phyloP scores from a whole-genome alignment of 1,139 yeast species.

The Suzukiozyma palmioleophila region DNA sequence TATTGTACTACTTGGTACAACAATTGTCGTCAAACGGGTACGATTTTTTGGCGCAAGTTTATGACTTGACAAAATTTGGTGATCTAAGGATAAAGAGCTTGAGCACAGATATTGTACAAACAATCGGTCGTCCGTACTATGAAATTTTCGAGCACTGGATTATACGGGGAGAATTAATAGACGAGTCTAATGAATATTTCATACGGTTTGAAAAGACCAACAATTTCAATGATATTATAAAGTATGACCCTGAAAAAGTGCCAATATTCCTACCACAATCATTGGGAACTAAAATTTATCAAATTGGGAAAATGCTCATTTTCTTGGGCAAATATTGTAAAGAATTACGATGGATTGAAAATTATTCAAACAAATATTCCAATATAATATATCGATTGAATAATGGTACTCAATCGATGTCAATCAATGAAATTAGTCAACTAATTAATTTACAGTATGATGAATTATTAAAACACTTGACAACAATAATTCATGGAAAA shows the following conservation, averaged over 20 bases:
- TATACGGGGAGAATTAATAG: constrained; percentile 56
- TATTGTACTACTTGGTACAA: constrained; percentile 42
- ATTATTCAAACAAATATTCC: constrained; percentile 36
- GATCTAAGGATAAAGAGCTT: constrained; percentile 47
- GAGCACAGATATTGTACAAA: constrained; percentile 42
- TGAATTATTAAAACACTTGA: constrained; percentile 55
- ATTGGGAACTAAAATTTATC: constrained; percentile 55
- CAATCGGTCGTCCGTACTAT: constrained; percentile 57
- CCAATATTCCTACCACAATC: constrained; percentile 50
- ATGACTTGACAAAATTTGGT: constrained; percentile 56
- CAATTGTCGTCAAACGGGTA: constrained; percentile 44
- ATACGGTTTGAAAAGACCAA: constrained; percentile 37
- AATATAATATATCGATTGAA: constrained; percentile 18
- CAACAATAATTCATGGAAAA: constrained; percentile 45
- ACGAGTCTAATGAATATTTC: constrained; percentile 66
- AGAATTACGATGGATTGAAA: constrained; percentile 37
- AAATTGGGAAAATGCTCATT: constrained; percentile 74
- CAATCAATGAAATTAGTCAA: constrained; percentile 20
- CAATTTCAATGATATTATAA: constrained; percentile 34
- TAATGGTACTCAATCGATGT: constrained; percentile 31
- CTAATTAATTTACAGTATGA: constrained; percentile 49
- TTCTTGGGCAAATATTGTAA: constrained; percentile 63
- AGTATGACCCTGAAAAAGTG: constrained; percentile 34
- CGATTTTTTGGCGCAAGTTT: constrained; percentile 51
- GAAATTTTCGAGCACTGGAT: constrained; percentile 66